Base-by-base conservation (phyloP, 2,329 filamentous ascomycete genomes). In the Fusarium praegraminearum region DNA sequence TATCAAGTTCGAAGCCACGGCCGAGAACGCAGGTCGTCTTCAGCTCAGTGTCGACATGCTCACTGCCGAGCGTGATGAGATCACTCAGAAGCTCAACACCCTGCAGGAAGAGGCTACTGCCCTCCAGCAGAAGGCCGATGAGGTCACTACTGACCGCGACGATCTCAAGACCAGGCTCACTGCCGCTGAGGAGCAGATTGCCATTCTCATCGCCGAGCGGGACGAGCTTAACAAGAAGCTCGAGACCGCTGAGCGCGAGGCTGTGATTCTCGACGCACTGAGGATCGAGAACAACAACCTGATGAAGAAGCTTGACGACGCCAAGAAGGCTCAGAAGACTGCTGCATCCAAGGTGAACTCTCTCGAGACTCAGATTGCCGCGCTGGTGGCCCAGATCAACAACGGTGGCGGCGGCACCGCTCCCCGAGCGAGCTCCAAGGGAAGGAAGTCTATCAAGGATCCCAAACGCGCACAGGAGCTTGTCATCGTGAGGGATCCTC, bases 241-340 rank as follows among this genome's bases (percentile, higher is more conserved):
- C 1, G 74, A 70, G 18, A 50, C 45, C 0, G 74, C 74, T 1
- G 69, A 73, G 59, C 46, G 62, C 5, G 71, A 74, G 18, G 68
- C 70, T 4, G 70, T 73, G 1, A 64, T 73, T 20, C 41, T 75
- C 3, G 58, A 71, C 4, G 57, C 65, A 7, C 50, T 76, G 3
- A 69, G 71, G 7, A 65, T 66, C 7, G 73, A 76, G 62, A 76
- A 76, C 54, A 74, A 65, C 12, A 65, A 59, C 22, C 74, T 76
- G 12, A 65, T 58, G 33, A 71, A 70, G 8, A 70, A 76, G 40
- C 74, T 76, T 1, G 71, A 67, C 0, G 71, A 67, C 22, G 71
- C 74, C 1, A 68, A 75, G 57, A 63, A 65, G 55, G 66, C 66
- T 1, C 71, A 76, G n/a, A 61, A 74, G 38, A 52, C 68, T 6